phyloP scores from a whole-genome alignment of 139 green algal species.

The Auxenochlorella pyrenoidosa region DNA sequence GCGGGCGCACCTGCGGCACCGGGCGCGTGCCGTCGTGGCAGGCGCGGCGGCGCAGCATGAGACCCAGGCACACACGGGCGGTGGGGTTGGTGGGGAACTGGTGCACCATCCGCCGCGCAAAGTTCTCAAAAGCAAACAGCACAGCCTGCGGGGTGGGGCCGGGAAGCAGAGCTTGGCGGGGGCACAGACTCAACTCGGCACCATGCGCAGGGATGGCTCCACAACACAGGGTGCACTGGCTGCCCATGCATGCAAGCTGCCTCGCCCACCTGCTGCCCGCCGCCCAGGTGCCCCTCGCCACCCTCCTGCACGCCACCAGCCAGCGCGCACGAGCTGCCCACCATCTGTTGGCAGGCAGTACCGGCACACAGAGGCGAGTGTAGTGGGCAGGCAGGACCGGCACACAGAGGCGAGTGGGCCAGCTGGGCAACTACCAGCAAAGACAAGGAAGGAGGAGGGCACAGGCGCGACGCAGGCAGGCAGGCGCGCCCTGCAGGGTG shows the following conservation, averaged over 20 bases:
- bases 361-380: no score
- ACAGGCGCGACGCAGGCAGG: not conserved
- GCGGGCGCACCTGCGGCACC: constrained; percentile 21
- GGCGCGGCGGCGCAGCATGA: constrained; percentile 62
- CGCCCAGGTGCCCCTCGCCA: constrained; percentile 43
- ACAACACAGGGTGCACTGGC: not conserved
- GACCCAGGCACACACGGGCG: constrained; percentile 54
- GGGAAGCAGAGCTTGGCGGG: not conserved
- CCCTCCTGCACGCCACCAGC: constrained; percentile 54
- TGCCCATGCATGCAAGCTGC: not conserved
- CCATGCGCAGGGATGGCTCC: not conserved
- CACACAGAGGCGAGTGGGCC: no score
- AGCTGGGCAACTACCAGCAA: not conserved
- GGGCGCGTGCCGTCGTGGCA: constrained; percentile 31
- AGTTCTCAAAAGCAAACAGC: constrained; percentile 49
- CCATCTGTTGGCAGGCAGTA: constrained; percentile 49
- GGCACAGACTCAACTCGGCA: no score
- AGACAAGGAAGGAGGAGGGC: not conserved
- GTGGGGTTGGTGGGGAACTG: constrained; percentile 55
- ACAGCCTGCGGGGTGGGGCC: constrained; percentile 3
- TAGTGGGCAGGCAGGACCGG: no score
- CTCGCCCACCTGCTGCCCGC: constrained; percentile 18
- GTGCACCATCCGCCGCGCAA: constrained; percentile 50
- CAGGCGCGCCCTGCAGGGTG: no score
- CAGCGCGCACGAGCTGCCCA: constrained; percentile 53